Conservation (phyloP, 2,329 filamentous ascomycete species). For the Metarhizium robertsii region DNA sequence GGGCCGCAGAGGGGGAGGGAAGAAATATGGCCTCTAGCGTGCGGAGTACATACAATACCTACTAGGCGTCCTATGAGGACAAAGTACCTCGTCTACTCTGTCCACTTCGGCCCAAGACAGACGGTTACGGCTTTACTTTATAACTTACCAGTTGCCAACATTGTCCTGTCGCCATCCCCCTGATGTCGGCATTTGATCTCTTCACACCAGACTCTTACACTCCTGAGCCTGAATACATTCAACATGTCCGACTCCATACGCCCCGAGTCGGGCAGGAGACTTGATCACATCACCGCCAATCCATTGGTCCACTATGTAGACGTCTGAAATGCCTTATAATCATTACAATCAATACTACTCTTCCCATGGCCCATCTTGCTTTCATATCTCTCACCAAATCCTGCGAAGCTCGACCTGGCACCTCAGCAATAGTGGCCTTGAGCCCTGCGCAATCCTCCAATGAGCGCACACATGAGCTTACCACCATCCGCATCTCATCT, state of each 20-base stretch:
- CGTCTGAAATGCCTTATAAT: conserved; percentile 1
- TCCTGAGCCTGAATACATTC: neutral
- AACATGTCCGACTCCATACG: neutral
- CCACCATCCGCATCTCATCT: neutral
- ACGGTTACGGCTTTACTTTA: too few species aligned
- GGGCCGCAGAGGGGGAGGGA: too few species aligned
- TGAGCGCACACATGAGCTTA: neutral
- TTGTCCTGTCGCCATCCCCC: too few species aligned
- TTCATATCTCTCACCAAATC: neutral
- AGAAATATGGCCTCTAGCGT: too few species aligned
- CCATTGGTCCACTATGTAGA: neutral
- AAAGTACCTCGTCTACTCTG: too few species aligned
- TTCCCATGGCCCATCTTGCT: neutral
- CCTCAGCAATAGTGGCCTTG: neutral
- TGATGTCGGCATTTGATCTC: too few species aligned
- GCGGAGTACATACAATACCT: too few species aligned
- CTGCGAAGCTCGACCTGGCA: neutral
- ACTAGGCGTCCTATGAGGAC: too few species aligned
- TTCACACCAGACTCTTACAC: too few species aligned
- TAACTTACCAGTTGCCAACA: too few species aligned
- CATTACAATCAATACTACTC: conserved; percentile 7
- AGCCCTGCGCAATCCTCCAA: neutral
- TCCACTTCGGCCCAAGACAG: too few species aligned
- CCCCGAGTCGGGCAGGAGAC: neutral
- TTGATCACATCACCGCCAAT: neutral